These are phyloP conservation scores for Tricholoma hemisulphureum DNA, from an alignment of 768 basidiomycete species.

Conservation along the genomic window DNA sequence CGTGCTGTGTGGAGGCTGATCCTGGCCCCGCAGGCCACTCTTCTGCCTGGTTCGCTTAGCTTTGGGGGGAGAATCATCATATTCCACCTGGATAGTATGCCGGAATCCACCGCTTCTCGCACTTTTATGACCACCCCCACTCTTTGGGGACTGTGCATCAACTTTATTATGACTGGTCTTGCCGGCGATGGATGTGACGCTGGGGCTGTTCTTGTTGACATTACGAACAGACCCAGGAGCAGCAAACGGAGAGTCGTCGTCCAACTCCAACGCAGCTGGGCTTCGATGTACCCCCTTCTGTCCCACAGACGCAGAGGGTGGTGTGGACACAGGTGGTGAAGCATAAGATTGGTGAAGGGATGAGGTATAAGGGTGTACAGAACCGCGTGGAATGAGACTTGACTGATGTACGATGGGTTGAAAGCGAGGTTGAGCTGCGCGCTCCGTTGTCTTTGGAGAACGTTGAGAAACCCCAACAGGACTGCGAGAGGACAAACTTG, in stretches of 20 bases:
- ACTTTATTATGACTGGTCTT: neutral
- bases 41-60: conserved; percentile 3
- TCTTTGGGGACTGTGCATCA: conserved; percentile 25
- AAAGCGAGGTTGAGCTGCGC: no score
- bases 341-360: conserved; percentile 54
- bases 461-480: no score
- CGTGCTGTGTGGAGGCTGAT: neutral
- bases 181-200: neutral
- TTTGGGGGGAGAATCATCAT: conserved; percentile 55
- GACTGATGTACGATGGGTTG: no score
- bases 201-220: neutral
- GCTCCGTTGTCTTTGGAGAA: no score
- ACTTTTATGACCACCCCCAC: conserved; percentile 33
- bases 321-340: conserved; percentile 24
- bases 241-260: conserved; percentile 75
- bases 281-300: conserved; percentile 30
- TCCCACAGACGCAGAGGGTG: conserved; percentile 15
- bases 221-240: conserved; percentile 28
- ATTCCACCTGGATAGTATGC: conserved; percentile 97
- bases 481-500: no score
- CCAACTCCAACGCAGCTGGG: conserved; percentile 31
- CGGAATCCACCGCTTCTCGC: conserved; percentile 49
- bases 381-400: no score
- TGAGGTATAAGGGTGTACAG: no score
- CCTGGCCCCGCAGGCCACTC: neutral